Evolutionary conservation across 768 basidiomycete species (phyloP).

Genomic region (Suillus fuscotomentosus): DNA sequence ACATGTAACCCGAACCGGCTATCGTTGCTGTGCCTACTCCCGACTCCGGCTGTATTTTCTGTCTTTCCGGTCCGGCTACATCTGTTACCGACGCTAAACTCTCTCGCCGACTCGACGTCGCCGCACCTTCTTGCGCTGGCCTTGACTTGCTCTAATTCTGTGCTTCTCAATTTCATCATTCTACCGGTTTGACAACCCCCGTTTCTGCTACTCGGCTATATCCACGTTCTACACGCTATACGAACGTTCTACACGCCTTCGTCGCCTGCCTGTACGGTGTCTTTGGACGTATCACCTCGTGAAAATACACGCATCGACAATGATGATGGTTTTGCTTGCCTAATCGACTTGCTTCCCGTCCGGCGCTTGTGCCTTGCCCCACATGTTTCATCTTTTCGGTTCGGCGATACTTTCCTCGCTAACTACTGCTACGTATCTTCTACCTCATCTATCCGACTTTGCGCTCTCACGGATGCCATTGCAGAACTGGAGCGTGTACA

Average conservation of each 20-base stretch:
- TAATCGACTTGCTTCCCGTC: constrained; percentile 2
- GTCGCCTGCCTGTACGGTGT: constrained; percentile 8
- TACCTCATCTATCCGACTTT: constrained; percentile 7
- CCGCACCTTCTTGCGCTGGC: not conserved
- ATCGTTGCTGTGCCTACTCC: not conserved
- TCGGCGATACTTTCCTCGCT: constrained; percentile 15
- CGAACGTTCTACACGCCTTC: not conserved
- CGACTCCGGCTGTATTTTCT: not conserved
- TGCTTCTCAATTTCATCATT: not conserved
- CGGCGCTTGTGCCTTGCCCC: constrained; percentile 3
- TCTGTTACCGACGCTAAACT: not conserved
- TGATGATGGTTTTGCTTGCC: constrained; percentile 4
- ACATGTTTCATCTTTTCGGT: constrained; percentile 9
- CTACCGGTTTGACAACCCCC: not conserved
- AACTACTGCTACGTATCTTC: constrained; percentile 6
- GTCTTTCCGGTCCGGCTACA: not conserved
- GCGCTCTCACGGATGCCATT: constrained; percentile 8
- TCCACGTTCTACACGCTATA: not conserved
- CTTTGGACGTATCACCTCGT: constrained; percentile 5
- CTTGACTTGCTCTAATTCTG: not conserved
- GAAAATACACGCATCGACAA: constrained; percentile 6
- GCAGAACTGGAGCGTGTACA: constrained; percentile 77
- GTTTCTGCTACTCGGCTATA: not conserved
- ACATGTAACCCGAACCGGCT: not conserved
- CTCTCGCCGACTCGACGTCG: not conserved